Percentiles rank a stretch among this genome's conserved stretches.
These are phyloP conservation scores for Thielaviopsis cerberus DNA, from an alignment of 2,329 filamentous ascomycete genomes.

Conservation along the genomic window DNA sequence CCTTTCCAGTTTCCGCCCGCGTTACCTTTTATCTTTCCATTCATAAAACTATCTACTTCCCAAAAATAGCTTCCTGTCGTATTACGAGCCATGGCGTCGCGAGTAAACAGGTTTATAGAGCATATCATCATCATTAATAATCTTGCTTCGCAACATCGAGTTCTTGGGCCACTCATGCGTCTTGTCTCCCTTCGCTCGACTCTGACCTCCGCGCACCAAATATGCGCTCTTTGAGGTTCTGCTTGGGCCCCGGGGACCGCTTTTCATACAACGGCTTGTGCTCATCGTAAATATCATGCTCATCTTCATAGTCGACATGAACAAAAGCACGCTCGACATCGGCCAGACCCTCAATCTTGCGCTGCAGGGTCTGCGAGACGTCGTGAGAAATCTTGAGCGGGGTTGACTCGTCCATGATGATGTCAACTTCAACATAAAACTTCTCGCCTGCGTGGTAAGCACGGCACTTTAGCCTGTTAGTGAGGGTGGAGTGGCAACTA, in stretches of 20 bases:
- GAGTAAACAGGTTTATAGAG: too few species aligned
- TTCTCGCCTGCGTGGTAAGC: conserved; percentile 43
- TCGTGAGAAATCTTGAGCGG: conserved; percentile 40
- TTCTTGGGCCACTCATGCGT: too few species aligned
- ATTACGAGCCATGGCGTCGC: too few species aligned
- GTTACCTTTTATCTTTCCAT: too few species aligned
- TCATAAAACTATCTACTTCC: too few species aligned
- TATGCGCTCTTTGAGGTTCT: not conserved
- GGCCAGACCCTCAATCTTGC: conserved; percentile 33
- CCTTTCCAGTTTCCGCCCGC: too few species aligned
- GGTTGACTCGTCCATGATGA: conserved; percentile 37
- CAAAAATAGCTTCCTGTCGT: too few species aligned
- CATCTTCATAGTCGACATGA: conserved; percentile 27
- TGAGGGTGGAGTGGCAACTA: not conserved
- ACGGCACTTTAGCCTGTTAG: conserved; percentile 31
- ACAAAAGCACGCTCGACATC: conserved; percentile 28
- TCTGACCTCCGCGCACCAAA: not conserved
- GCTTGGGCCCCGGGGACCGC: not conserved
- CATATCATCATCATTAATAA: too few species aligned
- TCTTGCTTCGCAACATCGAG: too few species aligned
- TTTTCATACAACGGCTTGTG: conserved; percentile 26
- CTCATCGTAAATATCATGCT: conserved; percentile 23
- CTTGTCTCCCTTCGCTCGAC: not conserved
- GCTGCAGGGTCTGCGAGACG: conserved; percentile 38
- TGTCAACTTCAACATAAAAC: conserved; percentile 44